Evolutionary conservation across 2,329 filamentous ascomycete species (phyloP), one percentile per base, ranked within the genome.

Genomic region (Talaromyces marneffei): DNA sequence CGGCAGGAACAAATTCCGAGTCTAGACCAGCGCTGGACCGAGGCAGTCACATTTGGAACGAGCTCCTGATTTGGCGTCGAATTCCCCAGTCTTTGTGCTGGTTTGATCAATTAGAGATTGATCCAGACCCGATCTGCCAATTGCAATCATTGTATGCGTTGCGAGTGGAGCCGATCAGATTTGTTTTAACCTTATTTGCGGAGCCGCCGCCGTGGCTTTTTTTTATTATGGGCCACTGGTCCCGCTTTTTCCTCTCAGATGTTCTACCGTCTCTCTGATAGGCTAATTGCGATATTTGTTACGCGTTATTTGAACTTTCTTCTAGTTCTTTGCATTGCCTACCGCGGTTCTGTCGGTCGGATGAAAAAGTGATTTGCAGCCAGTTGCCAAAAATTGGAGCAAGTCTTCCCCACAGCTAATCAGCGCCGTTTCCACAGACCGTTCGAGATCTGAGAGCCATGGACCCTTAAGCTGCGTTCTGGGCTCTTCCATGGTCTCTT

Each of bases 381-480:
- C 29, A 52, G 23, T 6, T 16, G 27, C 44, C 33, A 33, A 23
- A 33, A 18, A 52, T 10, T 40, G 57, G 57, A 16, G 20, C 29
- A 23, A 2, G n/a, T 2, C 12, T 23, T 42, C 37, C 40, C 60
- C 55, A 33, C 55, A 31, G 48, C 60, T 62, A 59, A 62, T 62
- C 55, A 57, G 31, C 39, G 25, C 20, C n/a, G 16, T 40, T 58
- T 46, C 60, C 60, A 59, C 52, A 50, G 48, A 31, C 46, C 12
- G 56, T 29, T 62, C 56, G 23, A 62, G 60, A 62, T 35, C 25
- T n/a, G 16, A 29, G 39, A 53, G 31, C 60, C 60, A 55, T 59
- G 60, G 60, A 50, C 50, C 8, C n/a, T 18, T 1, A 33, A 6
- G 7, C 42, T 8, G 29, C 4, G 4, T 39, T 48, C 42, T 50